phyloP scores from a whole-genome alignment of 192 early-diverging fungal species.

The Coemansia sp. region DNA sequence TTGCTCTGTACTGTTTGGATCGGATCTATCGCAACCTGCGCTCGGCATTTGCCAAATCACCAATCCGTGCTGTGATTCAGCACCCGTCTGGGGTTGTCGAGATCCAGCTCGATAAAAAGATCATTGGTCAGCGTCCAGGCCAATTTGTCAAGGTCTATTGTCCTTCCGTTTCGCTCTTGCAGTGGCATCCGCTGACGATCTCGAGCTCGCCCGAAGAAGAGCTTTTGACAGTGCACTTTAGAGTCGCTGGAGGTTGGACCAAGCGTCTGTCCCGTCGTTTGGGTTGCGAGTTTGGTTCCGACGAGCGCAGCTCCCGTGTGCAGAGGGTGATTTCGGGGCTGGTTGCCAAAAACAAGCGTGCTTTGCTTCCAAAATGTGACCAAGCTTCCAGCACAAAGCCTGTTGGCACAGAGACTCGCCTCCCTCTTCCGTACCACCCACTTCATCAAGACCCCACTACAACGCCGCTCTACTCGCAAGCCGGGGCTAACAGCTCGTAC shows the following conservation, averaged over 20 bases:
- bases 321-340: conserved; percentile 13
- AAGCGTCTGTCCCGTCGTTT: conserved; percentile 60
- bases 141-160: conserved; percentile 76
- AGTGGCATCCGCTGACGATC: conserved; percentile 83
- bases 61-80: conserved; percentile 68
- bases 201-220: conserved; percentile 77
- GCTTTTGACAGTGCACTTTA: conserved; percentile 73
- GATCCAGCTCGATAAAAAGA: conserved; percentile 64
- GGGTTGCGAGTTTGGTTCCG: conserved; percentile 59
- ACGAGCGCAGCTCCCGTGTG: conserved; percentile 11
- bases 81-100: conserved; percentile 75
- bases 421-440: conserved; percentile 33
- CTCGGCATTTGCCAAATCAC: conserved; percentile 57
- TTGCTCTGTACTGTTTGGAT: conserved; percentile 63
- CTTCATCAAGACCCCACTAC: conserved; percentile 36
- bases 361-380: neutral
- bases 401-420: neutral
- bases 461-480: conserved; percentile 25
- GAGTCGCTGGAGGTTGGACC: conserved; percentile 77
- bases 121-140: conserved; percentile 60
- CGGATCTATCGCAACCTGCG: conserved; percentile 60
- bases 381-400: neutral
- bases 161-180: conserved; percentile 66
- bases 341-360: conserved; percentile 9
- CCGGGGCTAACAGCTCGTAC: conserved; percentile 35